These are phyloP conservation scores for Phytopythium litorale DNA, from an alignment of 352 stramenopile species.

Conservation along the genomic window DNA sequence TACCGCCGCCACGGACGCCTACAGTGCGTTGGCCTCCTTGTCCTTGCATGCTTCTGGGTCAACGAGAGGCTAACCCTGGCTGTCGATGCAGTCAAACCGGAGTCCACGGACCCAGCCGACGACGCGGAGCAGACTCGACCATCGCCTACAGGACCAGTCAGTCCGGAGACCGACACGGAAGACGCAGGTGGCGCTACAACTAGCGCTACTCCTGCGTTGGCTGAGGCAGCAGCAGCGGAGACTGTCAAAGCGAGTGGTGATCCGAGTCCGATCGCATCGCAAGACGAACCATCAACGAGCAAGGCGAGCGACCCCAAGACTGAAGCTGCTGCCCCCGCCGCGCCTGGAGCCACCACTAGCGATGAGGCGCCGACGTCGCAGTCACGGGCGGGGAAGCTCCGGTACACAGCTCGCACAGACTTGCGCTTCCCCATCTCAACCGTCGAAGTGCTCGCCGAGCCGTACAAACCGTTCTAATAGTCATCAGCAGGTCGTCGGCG, in stretches of 20 bases:
- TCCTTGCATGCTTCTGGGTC: neutral
- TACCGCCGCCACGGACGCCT: slow-evolving; percentile 72
- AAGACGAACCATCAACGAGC: neutral
- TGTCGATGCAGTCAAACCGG: slow-evolving; percentile 1
- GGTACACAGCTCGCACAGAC: slow-evolving; percentile 55
- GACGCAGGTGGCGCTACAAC: neutral
- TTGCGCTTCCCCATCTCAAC: slow-evolving; percentile 77
- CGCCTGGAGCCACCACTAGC: neutral
- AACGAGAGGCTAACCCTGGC: neutral
- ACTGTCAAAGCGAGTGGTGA: neutral
- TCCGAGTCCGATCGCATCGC: neutral
- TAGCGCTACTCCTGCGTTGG: neutral
- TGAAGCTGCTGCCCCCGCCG: neutral
- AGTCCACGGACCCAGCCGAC: neutral
- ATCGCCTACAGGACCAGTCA: neutral
- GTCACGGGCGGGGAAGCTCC: slow-evolving; percentile 18
- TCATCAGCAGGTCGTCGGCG: neutral
- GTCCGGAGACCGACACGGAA: neutral
- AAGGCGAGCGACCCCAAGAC: neutral
- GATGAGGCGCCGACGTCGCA: neutral
- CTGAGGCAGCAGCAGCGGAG: neutral
- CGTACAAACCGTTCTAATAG: slow-evolving; percentile 11
- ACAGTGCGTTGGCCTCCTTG: slow-evolving; percentile 37
- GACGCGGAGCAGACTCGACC: neutral
- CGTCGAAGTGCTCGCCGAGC: slow-evolving; percentile 56